phyloP scores from a whole-genome alignment of 805 yeast genomes.

The Kodamaea leandrae region DNA sequence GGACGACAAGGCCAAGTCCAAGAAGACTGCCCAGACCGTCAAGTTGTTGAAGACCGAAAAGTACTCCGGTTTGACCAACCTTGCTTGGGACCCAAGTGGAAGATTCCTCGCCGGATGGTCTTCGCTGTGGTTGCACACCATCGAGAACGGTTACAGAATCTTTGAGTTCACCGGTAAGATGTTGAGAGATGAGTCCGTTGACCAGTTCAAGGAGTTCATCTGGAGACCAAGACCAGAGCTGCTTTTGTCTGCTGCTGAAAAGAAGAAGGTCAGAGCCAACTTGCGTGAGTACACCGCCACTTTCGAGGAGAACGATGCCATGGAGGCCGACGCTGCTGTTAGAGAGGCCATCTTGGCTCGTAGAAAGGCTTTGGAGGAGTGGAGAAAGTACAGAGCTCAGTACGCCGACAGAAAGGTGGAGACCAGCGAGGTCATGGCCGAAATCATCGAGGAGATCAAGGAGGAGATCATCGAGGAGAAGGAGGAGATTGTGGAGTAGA shows the following conservation, averaged over 20 bases:
- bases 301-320: constrained; percentile 92
- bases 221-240: constrained; percentile 98
- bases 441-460: constrained; percentile 67
- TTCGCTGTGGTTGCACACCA: constrained; percentile 75
- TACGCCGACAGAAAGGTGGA: constrained; percentile 33
- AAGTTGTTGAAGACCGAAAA: constrained; percentile 62
- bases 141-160: constrained; percentile 88
- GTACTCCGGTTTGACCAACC: constrained; percentile 74
- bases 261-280: constrained; percentile 87
- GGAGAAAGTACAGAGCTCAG: constrained; percentile 74
- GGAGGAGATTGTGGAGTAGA: constrained; percentile 63
- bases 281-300: constrained; percentile 85
- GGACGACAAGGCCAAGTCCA: constrained; percentile 50
- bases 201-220: constrained; percentile 80
- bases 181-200: constrained; percentile 72
- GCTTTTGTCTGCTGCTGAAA: constrained; percentile 69
- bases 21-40: constrained; percentile 48
- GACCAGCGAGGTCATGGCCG: constrained; percentile 51
- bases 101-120: constrained; percentile 88
- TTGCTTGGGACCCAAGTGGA: constrained; percentile 96
- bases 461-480: constrained; percentile 72
- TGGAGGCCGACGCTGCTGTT: constrained; percentile 91
- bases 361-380: constrained; percentile 76
- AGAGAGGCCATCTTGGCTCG: constrained; percentile 85
- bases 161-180: constrained; percentile 80